These are phyloP conservation scores for Ramicandelaber brevisporus DNA, from an alignment of 192 early-diverging fungal species.

Conservation along the genomic window DNA sequence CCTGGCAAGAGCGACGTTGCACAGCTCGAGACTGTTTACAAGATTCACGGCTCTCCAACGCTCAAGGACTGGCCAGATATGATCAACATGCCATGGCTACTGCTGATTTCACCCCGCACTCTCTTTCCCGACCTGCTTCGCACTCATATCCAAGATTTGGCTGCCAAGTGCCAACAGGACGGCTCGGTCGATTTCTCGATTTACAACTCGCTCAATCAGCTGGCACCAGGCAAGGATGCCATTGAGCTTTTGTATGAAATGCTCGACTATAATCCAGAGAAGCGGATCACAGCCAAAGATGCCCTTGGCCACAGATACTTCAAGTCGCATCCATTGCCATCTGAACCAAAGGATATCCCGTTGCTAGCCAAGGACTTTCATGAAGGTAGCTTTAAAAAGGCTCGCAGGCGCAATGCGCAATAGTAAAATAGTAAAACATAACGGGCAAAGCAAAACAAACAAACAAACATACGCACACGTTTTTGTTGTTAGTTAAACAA, in stretches of 20 bases:
- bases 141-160: constrained; percentile 32
- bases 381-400: too few relatives aligned
- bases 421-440: too few relatives aligned
- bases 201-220: constrained; percentile 8
- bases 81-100: constrained; percentile 65
- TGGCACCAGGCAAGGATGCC: constrained; percentile 22
- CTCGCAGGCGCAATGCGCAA: too few relatives aligned
- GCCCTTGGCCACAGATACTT: constrained; percentile 82
- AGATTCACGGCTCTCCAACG: constrained; percentile 86
- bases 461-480: too few relatives aligned
- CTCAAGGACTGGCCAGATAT: constrained; percentile 71
- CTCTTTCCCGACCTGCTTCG: constrained; percentile 26
- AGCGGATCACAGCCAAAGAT: constrained; percentile 80
- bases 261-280: constrained; percentile 76
- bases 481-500: too few relatives aligned
- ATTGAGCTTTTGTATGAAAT: constrained; percentile 76
- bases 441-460: too few relatives aligned
- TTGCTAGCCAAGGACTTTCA: too few relatives aligned
- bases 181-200: constrained; percentile 30
- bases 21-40: constrained; percentile 89
- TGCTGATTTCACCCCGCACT: constrained; percentile 65
- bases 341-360: too few relatives aligned
- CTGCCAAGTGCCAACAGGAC: constrained; percentile 37
- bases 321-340: constrained; percentile 65
- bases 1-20: constrained; percentile 94